Evolutionary conservation across 805 yeast genomes (phyloP).

Genomic region (Candida oleophila): DNA sequence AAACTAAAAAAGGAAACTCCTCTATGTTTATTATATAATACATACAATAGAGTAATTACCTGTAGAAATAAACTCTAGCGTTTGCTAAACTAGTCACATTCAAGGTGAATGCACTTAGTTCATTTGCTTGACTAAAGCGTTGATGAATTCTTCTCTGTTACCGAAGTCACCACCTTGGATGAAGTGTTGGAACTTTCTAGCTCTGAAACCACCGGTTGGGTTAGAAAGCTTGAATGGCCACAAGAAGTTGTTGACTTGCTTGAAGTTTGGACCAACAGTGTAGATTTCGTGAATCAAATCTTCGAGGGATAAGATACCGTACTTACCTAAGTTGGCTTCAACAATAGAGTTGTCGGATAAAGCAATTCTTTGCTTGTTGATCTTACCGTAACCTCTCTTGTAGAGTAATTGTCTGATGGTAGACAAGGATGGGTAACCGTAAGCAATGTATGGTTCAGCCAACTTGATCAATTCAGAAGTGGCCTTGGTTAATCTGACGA

Average conservation of each 20-base stretch:
- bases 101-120: conserved; percentile 49
- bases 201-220: conserved; percentile 98
- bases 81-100: not conserved
- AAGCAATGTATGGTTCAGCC: conserved; percentile 95
- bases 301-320: conserved; percentile 88
- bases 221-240: conserved; percentile 97
- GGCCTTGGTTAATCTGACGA: conserved; percentile 94
- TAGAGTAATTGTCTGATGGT: conserved; percentile 89
- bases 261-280: conserved; percentile 98
- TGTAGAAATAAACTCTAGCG: not conserved
- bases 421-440: conserved; percentile 94
- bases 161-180: conserved; percentile 98
- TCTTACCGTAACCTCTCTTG: conserved; percentile 98
- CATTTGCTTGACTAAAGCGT: conserved; percentile 91
- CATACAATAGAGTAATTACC: conserved; percentile 1
- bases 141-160: conserved; percentile 96
- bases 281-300: conserved; percentile 94
- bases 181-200: conserved; percentile 95
- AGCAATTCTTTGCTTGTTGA: conserved; percentile 93
- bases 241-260: conserved; percentile 97
- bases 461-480: conserved; percentile 87
- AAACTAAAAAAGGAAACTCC: conserved; percentile 1
- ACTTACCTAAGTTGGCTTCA: conserved; percentile 86
- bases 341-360: conserved; percentile 84
- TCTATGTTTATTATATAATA: conserved; percentile 2